These are phyloP conservation scores for Danielozyma ontarioensis DNA, from an alignment of 805 yeast genomes.

Conservation along the genomic window DNA sequence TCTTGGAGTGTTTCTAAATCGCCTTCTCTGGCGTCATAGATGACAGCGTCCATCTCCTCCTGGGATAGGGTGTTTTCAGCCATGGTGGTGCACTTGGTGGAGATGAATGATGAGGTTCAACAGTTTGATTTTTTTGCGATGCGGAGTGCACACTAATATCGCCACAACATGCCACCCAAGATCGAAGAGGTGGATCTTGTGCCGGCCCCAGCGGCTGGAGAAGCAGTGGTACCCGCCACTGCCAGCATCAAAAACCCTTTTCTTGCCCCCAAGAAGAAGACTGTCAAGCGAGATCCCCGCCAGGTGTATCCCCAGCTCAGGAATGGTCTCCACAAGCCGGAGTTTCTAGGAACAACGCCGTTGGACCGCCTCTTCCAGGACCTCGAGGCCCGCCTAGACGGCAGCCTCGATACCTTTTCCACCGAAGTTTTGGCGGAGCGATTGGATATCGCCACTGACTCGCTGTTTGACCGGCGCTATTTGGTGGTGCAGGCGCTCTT, in stretches of 20 bases:
- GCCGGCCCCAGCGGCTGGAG: neutral
- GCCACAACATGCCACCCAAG: slow-evolving; percentile 14
- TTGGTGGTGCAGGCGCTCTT: neutral
- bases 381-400: slow-evolving; percentile 21
- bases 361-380: slow-evolving; percentile 29
- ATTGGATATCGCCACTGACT: neutral
- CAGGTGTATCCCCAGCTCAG: slow-evolving; percentile 24
- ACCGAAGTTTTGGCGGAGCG: slow-evolving; percentile 8
- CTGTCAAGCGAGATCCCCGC: slow-evolving; percentile 25
- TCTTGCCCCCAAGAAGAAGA: slow-evolving; percentile 15
- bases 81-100: slow-evolving; percentile 3
- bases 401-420: slow-evolving; percentile 17
- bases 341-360: slow-evolving; percentile 23
- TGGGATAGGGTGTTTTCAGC: slow-evolving; percentile 35
- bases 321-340: slow-evolving; percentile 31
- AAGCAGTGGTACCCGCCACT: slow-evolving; percentile 1
- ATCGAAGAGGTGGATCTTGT: slow-evolving; percentile 12
- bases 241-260: slow-evolving; percentile 25
- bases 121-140: neutral
- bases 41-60: slow-evolving; percentile 79
- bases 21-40: slow-evolving; percentile 83
- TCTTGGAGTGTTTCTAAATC: slow-evolving; percentile 72
- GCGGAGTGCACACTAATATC: neutral
- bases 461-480: neutral
- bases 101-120: neutral